Evolutionary conservation across 2,329 filamentous ascomycete genomes (phyloP), one percentile per base, ranked within the genome.

Genomic region (Fusarium robinianum): DNA sequence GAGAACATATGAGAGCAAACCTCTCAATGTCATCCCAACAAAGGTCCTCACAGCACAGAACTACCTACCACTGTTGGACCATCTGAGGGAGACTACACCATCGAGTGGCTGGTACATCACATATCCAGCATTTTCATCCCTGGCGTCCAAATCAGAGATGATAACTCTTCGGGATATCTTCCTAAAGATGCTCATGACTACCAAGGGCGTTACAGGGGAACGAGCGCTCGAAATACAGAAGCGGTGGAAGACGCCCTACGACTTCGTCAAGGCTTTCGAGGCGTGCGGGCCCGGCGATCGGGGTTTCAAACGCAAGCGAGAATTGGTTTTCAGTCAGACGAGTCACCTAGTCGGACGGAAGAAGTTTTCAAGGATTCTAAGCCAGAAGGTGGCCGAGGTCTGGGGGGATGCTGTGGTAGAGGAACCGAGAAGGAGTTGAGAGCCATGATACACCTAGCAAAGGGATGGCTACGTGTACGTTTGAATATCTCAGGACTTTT

Each of bases 151-250:
- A 65, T 88, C 85, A 0, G 85, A 88, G 38, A 79, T 79, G 46
- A 79, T 90, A 57, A 88, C 87, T 0, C 70, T 92, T 8, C 75
- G 86, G 41, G 88, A 94, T 57, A 67, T 91, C 0, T 92, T 81
- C 56, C 70, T 94, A 17, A 91, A 91, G 67, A 92, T 94, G 87
- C 76, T 94, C 33, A 90, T 94, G 87, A 89, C 85, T 51, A 88
- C 80, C 2, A 79, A 79, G 41, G 86, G 87, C 2, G 74, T 94
- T 9, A 88, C 85, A 1, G 86, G 85, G 3, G 87, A 91, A 57
- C 88, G 87, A 58, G 88, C 88, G 0, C 67, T 91, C 5, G 87
- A 89, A 67, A 89, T 94, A 9, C 88, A 92, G 62, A 83, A 81
- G 55, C 71, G 76, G n/a, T 94, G 88, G 86, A 80, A 77, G 53